These are phyloP conservation scores for Narthecium ossifragum DNA, from an alignment of 106 monocot species.

Conservation along the genomic window DNA sequence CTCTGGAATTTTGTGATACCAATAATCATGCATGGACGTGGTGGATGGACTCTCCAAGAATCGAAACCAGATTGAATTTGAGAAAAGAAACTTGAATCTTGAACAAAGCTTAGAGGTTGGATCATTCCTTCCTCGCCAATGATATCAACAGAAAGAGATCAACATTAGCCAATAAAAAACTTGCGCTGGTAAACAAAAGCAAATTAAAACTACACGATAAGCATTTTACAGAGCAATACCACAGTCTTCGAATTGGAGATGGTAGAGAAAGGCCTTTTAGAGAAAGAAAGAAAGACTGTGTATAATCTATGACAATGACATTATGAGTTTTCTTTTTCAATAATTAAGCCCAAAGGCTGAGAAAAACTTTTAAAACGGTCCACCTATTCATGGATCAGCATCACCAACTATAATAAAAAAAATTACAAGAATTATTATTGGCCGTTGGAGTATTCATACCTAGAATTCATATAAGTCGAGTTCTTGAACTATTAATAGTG, in stretches of 20 bases:
- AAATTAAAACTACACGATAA: background rate
- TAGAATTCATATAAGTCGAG: too few relatives aligned
- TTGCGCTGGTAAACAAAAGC: background rate
- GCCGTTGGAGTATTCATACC: too few relatives aligned
- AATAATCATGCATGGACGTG: background rate
- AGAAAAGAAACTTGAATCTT: background rate
- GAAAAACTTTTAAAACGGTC: too few relatives aligned
- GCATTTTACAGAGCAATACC: background rate
- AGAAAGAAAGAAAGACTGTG: background rate
- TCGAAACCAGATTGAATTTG: background rate
- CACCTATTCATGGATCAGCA: too few relatives aligned
- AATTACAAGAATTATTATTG: too few relatives aligned
- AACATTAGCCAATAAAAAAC: background rate
- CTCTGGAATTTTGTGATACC: background rate
- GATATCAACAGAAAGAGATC: background rate
- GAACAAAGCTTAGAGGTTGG: background rate
- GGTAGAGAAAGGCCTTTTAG: background rate
- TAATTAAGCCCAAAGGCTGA: too few relatives aligned
- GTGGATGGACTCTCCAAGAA: background rate
- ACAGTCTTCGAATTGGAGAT: background rate
- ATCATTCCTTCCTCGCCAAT: background rate
- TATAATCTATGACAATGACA: too few relatives aligned
- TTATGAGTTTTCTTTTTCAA: too few relatives aligned
- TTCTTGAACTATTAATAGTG: too few relatives aligned
- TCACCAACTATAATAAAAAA: too few relatives aligned